A percentile compares a stretch with the other conserved stretches of the same genome.
Evolutionary conservation across 441 rosid species (phyloP).

Genomic region (Erysimum pusillum): DNA sequence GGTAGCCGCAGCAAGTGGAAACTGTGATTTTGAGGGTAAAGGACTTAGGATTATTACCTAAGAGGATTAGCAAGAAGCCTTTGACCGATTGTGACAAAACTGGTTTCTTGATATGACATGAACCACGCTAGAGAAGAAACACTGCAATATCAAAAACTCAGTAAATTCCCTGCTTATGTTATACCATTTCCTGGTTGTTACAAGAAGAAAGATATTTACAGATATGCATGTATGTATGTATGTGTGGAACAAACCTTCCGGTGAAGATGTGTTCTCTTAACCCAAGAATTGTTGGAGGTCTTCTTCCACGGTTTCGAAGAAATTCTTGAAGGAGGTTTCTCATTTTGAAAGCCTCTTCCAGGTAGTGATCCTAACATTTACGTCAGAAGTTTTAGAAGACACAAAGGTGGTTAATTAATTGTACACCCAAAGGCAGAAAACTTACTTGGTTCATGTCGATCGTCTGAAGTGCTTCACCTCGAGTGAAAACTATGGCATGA

Average conservation of each 20-base stretch:
- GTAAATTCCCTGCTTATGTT: constrained; percentile 30
- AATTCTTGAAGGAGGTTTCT: constrained; percentile 97
- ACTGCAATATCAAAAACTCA: constrained; percentile 59
- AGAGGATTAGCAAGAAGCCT: constrained; percentile 97
- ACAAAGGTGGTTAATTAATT: constrained; percentile 14
- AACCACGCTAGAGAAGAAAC: constrained; percentile 99
- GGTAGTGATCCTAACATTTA: constrained; percentile 78
- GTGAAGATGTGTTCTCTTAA: constrained; percentile 96
- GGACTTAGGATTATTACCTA: constrained; percentile 55
- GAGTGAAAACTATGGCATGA: constrained; percentile 90
- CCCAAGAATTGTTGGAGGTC: constrained; percentile 93
- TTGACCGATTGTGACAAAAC: constrained; percentile 98
- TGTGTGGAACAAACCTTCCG: constrained; percentile 72
- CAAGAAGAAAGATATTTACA: background rate
- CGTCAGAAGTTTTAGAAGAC: constrained; percentile 39
- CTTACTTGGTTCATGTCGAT: constrained; percentile 98
- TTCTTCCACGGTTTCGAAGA: constrained; percentile 70
- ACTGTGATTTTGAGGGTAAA: constrained; percentile 14
- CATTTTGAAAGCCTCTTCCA: constrained; percentile 98
- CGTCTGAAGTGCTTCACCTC: constrained; percentile 97
- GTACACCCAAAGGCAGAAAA: constrained; percentile 37
- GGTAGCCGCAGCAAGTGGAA: constrained; percentile 31
- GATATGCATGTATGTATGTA: background rate
- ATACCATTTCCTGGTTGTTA: constrained; percentile 12
- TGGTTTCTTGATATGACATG: constrained; percentile 98